Evolutionary conservation across 371 early-diverging fungal species (phyloP), one percentile per base, ranked within the genome.

Genomic region (Mucor saturninus): DNA sequence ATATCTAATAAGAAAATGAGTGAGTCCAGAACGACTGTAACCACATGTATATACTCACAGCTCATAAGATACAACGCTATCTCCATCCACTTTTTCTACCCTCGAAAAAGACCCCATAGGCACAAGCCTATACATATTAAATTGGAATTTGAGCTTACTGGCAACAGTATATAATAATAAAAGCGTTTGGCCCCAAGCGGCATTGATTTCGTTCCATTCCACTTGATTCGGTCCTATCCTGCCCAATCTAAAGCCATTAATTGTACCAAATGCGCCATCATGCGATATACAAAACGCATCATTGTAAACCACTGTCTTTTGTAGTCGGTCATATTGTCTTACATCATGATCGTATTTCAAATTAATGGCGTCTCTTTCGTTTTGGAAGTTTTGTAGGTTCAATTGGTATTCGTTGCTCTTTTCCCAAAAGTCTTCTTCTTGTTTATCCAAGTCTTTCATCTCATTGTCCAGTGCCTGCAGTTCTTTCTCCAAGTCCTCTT

Each of bases 161-260:
- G 96, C 94, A 6, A 96, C 85, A 0, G 95, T 93, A 68, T 95
- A 93, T 14, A 98, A 68, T 55, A 96, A 72, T 29, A 97, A 75
- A 28, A 94, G 60, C 0, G 94, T 88, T 64, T 96, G 96, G 4
- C 97, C 98, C 93, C 95, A 91, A 0, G 95, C 98, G 1, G 98
- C 97, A 76, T 98, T 98, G 59, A 98, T 95, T 76, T 98, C 98
- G 29, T 76, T 84, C 98, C 98, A 98, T 39, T 94, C 95, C 29
- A 96, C 93, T 32, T 83, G 86, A 65, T 91, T 86, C 1, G 81
- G 78, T 4, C 90, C 87, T 5, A 95, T 75, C 31, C 95, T 84
- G 11, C 98, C 98, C 43, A 98, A 74, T 11, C 98, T 81, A 59
- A 95, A 93, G 0, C 96, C 97, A 71, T 96, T 96, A 74, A 97